A percentile compares a stretch with the other conserved stretches of the same genome.
Conservation (phyloP, 768 basidiomycete genomes). For the Boletus sp. region DNA sequence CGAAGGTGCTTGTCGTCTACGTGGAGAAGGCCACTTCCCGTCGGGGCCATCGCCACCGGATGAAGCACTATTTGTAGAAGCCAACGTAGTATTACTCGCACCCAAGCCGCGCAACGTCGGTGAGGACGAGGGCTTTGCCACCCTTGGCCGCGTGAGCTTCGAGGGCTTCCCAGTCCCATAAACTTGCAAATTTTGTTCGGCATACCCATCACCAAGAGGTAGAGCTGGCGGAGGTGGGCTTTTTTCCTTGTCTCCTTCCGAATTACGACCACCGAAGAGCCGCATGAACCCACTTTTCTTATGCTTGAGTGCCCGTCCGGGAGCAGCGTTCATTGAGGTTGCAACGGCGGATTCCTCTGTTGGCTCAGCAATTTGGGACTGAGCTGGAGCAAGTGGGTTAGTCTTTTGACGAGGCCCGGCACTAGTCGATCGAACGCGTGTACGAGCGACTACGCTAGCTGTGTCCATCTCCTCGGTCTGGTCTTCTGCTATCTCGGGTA, state of each 20-base stretch:
- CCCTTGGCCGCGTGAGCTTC: conserved; percentile 29
- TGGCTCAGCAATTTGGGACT: conserved; percentile 39
- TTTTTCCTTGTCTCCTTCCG: conserved; percentile 35
- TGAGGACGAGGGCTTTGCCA: conserved; percentile 44
- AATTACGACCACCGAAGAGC: conserved; percentile 56
- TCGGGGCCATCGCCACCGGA: conserved; percentile 14
- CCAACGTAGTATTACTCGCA: conserved; percentile 16
- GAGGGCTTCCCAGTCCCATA: conserved; percentile 31
- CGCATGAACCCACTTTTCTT: conserved; percentile 85
- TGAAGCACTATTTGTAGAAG: conserved; percentile 4
- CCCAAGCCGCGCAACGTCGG: conserved; percentile 32
- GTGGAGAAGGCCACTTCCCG: conserved; percentile 22
- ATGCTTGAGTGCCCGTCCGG: conserved; percentile 57
- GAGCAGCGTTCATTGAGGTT: conserved; percentile 12
- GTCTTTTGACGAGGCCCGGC: conserved; percentile 51
- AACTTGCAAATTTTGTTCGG: conserved; percentile 23
- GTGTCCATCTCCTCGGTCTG: conserved; percentile 27
- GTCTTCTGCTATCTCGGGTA: conserved; percentile 19
- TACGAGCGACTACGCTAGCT: conserved; percentile 22
- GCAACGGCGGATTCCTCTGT: conserved; percentile 38
- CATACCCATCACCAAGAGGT: conserved; percentile 39
- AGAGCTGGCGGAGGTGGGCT: conserved; percentile 58
- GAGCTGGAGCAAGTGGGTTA: conserved; percentile 35
- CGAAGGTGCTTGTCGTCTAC: conserved; percentile 30
- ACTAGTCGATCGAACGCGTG: conserved; percentile 62